Base-by-base conservation (phyloP, 345 rosid genomes). In the Melaleuca quinquenervia region DNA sequence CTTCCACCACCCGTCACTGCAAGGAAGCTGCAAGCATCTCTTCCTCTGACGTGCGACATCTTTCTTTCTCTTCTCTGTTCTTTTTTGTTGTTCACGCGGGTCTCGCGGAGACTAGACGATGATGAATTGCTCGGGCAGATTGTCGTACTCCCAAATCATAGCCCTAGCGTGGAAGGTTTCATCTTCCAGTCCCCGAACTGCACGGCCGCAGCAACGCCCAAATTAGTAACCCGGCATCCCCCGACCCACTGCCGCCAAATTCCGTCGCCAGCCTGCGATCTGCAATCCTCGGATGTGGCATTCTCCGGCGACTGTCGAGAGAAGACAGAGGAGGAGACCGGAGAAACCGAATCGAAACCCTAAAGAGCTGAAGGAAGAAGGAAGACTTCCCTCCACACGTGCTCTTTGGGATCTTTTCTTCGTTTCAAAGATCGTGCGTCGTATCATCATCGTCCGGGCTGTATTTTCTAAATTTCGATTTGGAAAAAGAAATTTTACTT, bases 21-120 rank as follows among this genome's bases (percentile, higher is more conserved):
- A 84, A 91, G 91, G 64, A 91, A 90, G 85, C 88, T 82, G 80
- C 91, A 91, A 85, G 82, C 82, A 52, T 85, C 52, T 52, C 76
- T 85, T 24, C 52, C 86, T 51, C 32, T 26, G 41, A 6, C 36
- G 24, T 85, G 86, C 70, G 76, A 62, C 86, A 85, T 85, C 86
- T 3, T 60, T 18, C 3, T 27, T 24, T n/a, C 62, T 36, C 80
- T 14, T 14, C 3, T 41, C n/a, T 41, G 3, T 41, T 41, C 41
- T 41, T 41, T 4, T 41, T 41, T n/a, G n/a, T 41, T 41, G 41
- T 41, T 41, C 32, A 41, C 26, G 48, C 24, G 48, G 41, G 24
- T 18, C 78, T 64, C 22, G 78, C 78, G 11, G 45, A 64, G 45
- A 32, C 70, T 64, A 64, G 76, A 64, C 44, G 44, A 64, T 18